A percentile compares a stretch with the other conserved stretches of the same genome.
Evolutionary conservation across 441 rosid species (phyloP).

Genomic region (Populus trichocarpa): DNA sequence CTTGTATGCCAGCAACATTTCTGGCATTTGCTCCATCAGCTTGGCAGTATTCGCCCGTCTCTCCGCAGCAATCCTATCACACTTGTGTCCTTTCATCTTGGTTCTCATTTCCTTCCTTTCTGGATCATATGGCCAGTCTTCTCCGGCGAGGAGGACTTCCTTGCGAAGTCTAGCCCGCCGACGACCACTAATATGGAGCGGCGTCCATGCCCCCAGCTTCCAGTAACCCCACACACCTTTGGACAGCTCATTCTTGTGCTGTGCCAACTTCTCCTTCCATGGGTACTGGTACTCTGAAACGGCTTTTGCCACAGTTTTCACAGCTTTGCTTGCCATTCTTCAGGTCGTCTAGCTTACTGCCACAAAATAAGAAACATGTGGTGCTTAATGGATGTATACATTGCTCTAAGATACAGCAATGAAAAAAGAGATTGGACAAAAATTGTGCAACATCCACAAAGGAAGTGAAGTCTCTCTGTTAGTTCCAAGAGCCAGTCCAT

Average conservation of each 20-base stretch:
- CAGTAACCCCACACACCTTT: slow-evolving; percentile 93
- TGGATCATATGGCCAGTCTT: slow-evolving; percentile 88
- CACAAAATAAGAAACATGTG: not conserved
- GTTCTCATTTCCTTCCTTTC: slow-evolving; percentile 45
- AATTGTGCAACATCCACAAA: not conserved
- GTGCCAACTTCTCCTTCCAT: slow-evolving; percentile 71
- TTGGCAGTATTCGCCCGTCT: slow-evolving; percentile 47
- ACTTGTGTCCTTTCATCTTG: slow-evolving; percentile 69
- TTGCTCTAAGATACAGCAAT: not conserved
- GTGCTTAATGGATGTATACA: not conserved
- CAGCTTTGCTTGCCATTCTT: slow-evolving; percentile 72
- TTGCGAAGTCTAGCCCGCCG: slow-evolving; percentile 84
- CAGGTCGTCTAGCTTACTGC: not conserved
- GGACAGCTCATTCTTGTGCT: slow-evolving; percentile 61
- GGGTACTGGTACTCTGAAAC: slow-evolving; percentile 59
- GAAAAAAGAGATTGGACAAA: not conserved
- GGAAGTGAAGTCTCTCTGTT: not conserved
- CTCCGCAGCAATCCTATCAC: slow-evolving; percentile 56
- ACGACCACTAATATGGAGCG: slow-evolving; percentile 73
- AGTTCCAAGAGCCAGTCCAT: not conserved
- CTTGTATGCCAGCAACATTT: slow-evolving; percentile 71
- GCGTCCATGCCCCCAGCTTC: slow-evolving; percentile 89
- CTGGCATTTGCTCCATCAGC: slow-evolving; percentile 82
- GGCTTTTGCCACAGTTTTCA: slow-evolving; percentile 53
- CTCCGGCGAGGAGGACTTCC: slow-evolving; percentile 67